Base-by-base conservation (phyloP, 805 yeast species). In the Candida alai region DNA sequence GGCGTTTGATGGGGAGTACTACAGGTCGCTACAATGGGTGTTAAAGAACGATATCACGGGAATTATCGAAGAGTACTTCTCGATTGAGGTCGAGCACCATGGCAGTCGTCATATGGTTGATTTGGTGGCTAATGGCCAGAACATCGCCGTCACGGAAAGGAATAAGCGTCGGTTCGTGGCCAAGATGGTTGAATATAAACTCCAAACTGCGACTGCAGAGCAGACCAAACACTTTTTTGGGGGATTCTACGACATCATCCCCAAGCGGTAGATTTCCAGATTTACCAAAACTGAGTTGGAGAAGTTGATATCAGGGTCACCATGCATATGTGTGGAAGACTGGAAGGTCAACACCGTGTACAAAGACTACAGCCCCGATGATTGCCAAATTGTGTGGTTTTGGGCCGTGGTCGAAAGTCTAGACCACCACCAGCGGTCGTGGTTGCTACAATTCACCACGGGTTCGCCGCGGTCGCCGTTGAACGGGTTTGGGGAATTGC, bases 381-480 rank as follows among this genome's bases (percentile, higher is more conserved):
- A 93, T 63, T 95, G 88, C 65, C 96, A 88, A 32, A 80, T 93
- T 48, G 95, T 90, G 68, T 93, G 98, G 98, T 93, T 93, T 76
- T 93, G 98, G 98, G 80, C 78, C 61, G 84, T 94, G 64, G 80
- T 93, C 48, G 70, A 80, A 34, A 85, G 81, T 56, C 89, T 97
- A 97, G 97, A 93, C 58, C 76, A 88, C 36, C 98, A 93, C 60
- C 97, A 90, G 60, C 84, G 88, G 60, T 96, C 97, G 3, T 78
- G 98, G 62, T 70, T 93, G 57, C 69, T 93, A 48, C 99, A 93
- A 63, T 93, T 93, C 59, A 90, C 98, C 14, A 93, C 99, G 1
- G 99, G 99, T 73, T 93, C 99, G 4, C 88, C 97, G 15, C 82
- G 99, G 68, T 93, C 93, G 37, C 99, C 99, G 6, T 98, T 93